phyloP scores from a whole-genome alignment of 1,139 yeast species.

The Blastobotrys malaysiensis region DNA sequence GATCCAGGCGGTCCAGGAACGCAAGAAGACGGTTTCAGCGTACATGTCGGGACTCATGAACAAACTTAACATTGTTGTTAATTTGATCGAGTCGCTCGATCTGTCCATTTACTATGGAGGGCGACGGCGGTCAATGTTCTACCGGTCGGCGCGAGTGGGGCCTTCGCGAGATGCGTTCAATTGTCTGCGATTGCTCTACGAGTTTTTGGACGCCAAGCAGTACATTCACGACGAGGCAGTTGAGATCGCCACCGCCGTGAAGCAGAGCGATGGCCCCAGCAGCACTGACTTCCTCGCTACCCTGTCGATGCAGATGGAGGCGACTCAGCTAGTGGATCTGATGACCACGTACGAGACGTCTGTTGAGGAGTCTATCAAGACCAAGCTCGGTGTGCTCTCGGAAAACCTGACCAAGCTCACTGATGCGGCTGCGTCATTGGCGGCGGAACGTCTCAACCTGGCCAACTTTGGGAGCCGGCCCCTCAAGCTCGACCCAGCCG shows the following conservation, averaged over 20 bases:
- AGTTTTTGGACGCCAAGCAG: conserved; percentile 72
- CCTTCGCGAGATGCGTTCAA: conserved; percentile 31
- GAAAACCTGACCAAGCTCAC: conserved; percentile 2
- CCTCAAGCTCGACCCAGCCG: background rate
- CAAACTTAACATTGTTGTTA: conserved; percentile 20
- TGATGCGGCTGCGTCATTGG: background rate
- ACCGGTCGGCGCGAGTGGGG: conserved; percentile 8
- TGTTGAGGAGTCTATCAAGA: conserved; percentile 15
- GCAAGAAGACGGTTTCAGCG: conserved; percentile 20
- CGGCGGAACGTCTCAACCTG: conserved; percentile 7
- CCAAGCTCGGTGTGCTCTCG: conserved; percentile 13
- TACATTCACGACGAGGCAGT: conserved; percentile 59
- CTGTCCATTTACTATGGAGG: conserved; percentile 25
- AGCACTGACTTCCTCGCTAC: conserved; percentile 41
- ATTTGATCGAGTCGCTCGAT: conserved; percentile 29
- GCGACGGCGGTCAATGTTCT: conserved; percentile 13
- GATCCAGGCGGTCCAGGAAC: conserved; percentile 18
- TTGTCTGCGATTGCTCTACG: conserved; percentile 61
- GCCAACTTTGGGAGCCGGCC: background rate
- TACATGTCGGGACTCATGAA: conserved; percentile 18
- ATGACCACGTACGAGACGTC: conserved; percentile 15
- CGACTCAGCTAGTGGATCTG: conserved; percentile 19
- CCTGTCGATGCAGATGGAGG: conserved; percentile 20
- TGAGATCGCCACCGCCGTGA: conserved; percentile 56
- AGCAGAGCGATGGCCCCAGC: conserved; percentile 51